Evolutionary conservation across 2,329 filamentous ascomycete species (phyloP).

Genomic region (Beauveria medogensis): DNA sequence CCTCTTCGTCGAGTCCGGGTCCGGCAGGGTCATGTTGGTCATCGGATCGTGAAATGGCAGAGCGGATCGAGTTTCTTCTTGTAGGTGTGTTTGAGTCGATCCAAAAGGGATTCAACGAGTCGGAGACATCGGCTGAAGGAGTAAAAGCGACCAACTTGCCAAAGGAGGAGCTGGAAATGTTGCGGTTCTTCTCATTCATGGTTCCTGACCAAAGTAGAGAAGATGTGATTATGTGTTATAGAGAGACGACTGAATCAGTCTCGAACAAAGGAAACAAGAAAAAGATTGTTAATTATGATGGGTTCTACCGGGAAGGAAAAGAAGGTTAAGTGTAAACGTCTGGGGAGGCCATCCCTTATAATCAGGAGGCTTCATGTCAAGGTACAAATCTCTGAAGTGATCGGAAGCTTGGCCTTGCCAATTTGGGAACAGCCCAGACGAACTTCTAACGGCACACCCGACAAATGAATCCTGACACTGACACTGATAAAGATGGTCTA

Average conservation of each 20-base stretch:
- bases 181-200: slow-evolving; percentile 4
- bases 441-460: background rate
- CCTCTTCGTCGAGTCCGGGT: background rate
- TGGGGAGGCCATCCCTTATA: background rate
- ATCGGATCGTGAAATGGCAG: background rate
- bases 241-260: background rate
- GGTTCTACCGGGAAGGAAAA: background rate
- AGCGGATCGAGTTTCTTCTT: slow-evolving; percentile 2
- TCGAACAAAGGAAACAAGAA: background rate
- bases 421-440: background rate
- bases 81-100: slow-evolving; percentile 6
- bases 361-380: background rate
- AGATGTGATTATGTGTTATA: background rate
- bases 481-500: background rate
- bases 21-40: background rate
- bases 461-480: background rate
- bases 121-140: background rate
- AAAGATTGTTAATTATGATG: background rate
- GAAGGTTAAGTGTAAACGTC: background rate
- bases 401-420: background rate
- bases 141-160: background rate
- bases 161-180: background rate
- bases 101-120: background rate
- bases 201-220: background rate
- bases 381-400: background rate